Evolutionary conservation across 2,329 filamentous ascomycete genomes (phyloP).

Genomic region (Talaromyces islandicus): DNA sequence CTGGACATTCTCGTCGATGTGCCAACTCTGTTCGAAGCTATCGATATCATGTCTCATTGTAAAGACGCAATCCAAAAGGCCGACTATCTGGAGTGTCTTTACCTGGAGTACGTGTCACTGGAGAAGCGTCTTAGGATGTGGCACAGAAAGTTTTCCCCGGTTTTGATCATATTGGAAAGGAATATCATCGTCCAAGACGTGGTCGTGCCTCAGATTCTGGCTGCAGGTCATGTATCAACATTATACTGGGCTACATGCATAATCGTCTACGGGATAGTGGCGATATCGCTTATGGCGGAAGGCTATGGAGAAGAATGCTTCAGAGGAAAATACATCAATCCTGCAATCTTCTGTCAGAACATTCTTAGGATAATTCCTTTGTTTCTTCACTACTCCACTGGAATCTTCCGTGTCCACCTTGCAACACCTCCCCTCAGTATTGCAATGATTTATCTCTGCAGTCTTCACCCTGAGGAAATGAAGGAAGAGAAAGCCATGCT

Average conservation of each 20-base stretch:
- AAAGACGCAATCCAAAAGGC: neutral
- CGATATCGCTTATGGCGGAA: neutral
- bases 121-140: neutral
- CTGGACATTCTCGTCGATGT: neutral
- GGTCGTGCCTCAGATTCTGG: neutral
- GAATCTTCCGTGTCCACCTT: conserved; percentile 1
- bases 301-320: neutral
- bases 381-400: neutral
- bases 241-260: neutral
- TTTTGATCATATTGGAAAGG: neutral
- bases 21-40: neutral
- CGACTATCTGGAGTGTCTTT: neutral
- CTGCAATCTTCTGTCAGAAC: neutral
- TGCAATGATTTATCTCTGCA: neutral
- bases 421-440: neutral
- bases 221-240: neutral
- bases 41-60: neutral
- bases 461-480: neutral
- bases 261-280: neutral
- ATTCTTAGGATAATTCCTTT: neutral
- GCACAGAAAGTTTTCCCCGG: neutral
- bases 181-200: neutral
- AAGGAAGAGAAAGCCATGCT: neutral
- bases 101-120: neutral
- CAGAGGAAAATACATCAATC: neutral